Percentiles rank a stretch among this genome's conserved stretches.
These are phyloP conservation scores for Osmanthus fragrans DNA, from an alignment of 257 asterid genomes.

Conservation along the genomic window DNA sequence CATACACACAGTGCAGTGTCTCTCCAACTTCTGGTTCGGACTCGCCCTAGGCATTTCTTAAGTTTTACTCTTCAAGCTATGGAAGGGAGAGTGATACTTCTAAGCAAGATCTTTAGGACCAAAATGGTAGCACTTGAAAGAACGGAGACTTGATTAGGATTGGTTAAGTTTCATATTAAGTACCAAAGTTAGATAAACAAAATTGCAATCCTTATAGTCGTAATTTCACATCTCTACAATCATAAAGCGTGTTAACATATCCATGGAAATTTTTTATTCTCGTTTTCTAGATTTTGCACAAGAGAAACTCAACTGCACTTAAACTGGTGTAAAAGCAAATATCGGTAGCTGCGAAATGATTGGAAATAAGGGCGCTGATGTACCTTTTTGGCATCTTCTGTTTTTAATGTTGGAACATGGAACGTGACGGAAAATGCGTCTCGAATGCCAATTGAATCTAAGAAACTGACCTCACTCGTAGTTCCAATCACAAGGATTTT, in stretches of 20 bases:
- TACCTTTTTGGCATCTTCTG: slow-evolving; percentile 88
- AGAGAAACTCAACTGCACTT: not conserved
- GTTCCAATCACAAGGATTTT: slow-evolving; percentile 90
- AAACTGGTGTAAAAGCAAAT: not conserved
- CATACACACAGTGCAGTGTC: no score
- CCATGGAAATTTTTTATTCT: not conserved
- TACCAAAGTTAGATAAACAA: not conserved
- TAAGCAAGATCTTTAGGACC: not conserved
- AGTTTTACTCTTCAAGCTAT: not conserved
- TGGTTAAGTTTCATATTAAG: not conserved
- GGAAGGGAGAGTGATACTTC: not conserved
- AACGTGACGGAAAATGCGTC: slow-evolving; percentile 82
- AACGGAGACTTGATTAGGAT: not conserved
- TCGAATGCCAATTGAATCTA: slow-evolving; percentile 76
- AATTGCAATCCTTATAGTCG: not conserved
- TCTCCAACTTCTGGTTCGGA: no score
- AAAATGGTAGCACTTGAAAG: not conserved
- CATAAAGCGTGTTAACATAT: not conserved
- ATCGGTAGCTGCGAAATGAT: not conserved
- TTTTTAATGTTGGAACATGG: slow-evolving; percentile 77
- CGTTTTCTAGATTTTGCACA: not conserved
- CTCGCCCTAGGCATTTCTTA: not conserved
- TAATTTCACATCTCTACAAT: not conserved
- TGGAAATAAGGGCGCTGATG: slow-evolving; percentile 15
- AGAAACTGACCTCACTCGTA: slow-evolving; percentile 80